Evolutionary conservation across 176 grass and related monocot genomes (phyloP), one percentile per base, ranked within the genome.

Genomic region (Triticum dicoccoides): DNA sequence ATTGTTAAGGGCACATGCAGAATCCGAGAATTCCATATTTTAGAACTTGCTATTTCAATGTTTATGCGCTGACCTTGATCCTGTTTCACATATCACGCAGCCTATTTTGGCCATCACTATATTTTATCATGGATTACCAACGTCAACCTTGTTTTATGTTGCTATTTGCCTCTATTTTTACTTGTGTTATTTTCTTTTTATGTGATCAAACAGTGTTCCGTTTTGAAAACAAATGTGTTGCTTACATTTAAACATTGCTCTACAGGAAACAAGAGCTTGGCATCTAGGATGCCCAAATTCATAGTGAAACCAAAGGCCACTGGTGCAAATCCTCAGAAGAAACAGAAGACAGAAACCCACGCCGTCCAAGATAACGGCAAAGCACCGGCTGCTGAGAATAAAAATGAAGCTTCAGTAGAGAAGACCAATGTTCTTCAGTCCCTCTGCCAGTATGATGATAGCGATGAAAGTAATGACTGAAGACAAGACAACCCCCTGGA

Each of bases 401-500:
- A 76, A 23, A 18, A 38, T 11, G 78, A 76, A n/a, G 38, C 51
- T 77, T 52, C 20, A 6, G 73, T 70, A 9, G 65, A 62, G n/a
- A 80, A 82, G 49, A 73, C 82, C 39, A 86, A 86, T 86, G 88
- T 90, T 78, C 88, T 86, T 29, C 88, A 90, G 63, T 86, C 84
- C 2, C 88, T 90, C n/a, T 86, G 84, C 84, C 83, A 86, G 80
- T 90, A 90, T 18, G 79, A 90, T 18, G 79, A 86, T 77, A 90
- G 88, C 0, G 88, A 90, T 71, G 88, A 90, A 65, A 90, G 84
- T 82, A 52, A 86, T 47, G 79, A 32, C 52, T 78, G 64, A 63
- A 76, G 54, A 11, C 54, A 38, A 74, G 71, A 2, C 37, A 24
- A 74, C 11, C 41, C 42, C 69, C 72, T 27, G 71, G 38, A 45